Percentiles rank a stretch among this genome's conserved stretches.
phyloP scores from a whole-genome alignment of 441 rosid species.

The Cnidoscolus chayamansa region DNA sequence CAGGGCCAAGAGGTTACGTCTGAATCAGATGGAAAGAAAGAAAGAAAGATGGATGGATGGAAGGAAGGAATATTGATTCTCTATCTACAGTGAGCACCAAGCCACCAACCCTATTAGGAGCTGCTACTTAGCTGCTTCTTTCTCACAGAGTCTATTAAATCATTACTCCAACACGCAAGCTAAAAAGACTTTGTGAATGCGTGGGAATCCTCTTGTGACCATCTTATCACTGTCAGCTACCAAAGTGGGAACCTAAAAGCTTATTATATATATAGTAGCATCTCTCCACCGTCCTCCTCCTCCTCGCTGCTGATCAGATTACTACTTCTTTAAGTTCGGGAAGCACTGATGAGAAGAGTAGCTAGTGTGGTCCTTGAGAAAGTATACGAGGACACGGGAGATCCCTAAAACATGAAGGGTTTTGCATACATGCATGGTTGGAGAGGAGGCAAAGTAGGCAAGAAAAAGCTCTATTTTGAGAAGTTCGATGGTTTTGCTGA shows the following conservation, averaged over 20 bases:
- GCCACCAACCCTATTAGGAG: too few relatives aligned
- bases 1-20: constrained; percentile 15
- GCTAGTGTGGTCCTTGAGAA: background rate
- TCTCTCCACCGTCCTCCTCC: too few relatives aligned
- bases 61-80: background rate
- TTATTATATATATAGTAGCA: background rate
- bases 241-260: constrained; percentile 4
- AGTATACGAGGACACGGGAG: constrained; percentile 31
- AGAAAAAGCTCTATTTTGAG: constrained; percentile 37
- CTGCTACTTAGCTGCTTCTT: background rate
- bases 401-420: constrained; percentile 27
- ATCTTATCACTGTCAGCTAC: constrained; percentile 24
- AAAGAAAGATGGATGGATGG: constrained; percentile 2
- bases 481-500: constrained; percentile 65
- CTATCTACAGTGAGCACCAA: background rate
- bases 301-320: too few relatives aligned
- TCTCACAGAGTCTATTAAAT: background rate
- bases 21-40: constrained; percentile 10
- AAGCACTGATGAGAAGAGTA: too few relatives aligned
- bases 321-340: too few relatives aligned
- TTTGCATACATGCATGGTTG: constrained; percentile 29
- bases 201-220: constrained; percentile 16
- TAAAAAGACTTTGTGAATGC: background rate
- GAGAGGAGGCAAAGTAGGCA: constrained; percentile 53
- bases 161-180: constrained; percentile 21